A percentile compares a stretch with the other conserved stretches of the same genome.
Conservation (phyloP, 371 early-diverging fungal genomes). For the Apophysomyces sp. region DNA sequence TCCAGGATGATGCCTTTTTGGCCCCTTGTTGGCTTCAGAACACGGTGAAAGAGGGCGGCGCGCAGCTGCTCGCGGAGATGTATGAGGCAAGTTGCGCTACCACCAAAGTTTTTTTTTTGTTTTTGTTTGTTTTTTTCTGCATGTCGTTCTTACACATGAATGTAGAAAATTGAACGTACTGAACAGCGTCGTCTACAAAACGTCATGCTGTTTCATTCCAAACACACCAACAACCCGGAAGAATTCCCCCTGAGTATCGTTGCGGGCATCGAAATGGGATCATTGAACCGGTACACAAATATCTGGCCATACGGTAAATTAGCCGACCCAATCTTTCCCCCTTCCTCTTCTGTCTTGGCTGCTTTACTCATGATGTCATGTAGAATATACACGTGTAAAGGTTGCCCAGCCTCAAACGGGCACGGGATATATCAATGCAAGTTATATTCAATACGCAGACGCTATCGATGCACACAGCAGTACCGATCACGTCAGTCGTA, state of each 20-base stretch:
- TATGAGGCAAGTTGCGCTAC: conserved; percentile 33
- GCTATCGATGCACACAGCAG: not conserved
- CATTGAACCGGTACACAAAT: conserved; percentile 75
- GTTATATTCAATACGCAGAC: conserved; percentile 35
- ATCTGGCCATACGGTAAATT: conserved; percentile 73
- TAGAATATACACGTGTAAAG: conserved; percentile 58
- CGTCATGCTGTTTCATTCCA: conserved; percentile 59
- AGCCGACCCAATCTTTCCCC: conserved; percentile 9
- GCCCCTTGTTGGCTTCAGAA: conserved; percentile 34
- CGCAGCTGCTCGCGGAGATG: conserved; percentile 36
- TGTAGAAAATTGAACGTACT: conserved; percentile 53
- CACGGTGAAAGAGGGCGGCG: conserved; percentile 26
- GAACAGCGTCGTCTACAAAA: conserved; percentile 66
- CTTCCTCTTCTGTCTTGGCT: conserved; percentile 10
- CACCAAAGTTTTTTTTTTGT: not conserved
- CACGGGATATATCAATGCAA: conserved; percentile 86
- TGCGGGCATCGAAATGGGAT: conserved; percentile 65
- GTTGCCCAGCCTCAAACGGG: conserved; percentile 23
- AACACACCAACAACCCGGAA: conserved; percentile 33
- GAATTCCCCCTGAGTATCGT: conserved; percentile 61
- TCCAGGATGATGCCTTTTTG: conserved; percentile 11
- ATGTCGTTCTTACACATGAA: not conserved
- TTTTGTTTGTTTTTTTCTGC: not conserved
- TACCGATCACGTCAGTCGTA: conserved; percentile 16
- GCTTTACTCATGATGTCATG: conserved; percentile 12